Conservation (phyloP, 78 protist genomes). For the Dictyostelium intermedium region DNA sequence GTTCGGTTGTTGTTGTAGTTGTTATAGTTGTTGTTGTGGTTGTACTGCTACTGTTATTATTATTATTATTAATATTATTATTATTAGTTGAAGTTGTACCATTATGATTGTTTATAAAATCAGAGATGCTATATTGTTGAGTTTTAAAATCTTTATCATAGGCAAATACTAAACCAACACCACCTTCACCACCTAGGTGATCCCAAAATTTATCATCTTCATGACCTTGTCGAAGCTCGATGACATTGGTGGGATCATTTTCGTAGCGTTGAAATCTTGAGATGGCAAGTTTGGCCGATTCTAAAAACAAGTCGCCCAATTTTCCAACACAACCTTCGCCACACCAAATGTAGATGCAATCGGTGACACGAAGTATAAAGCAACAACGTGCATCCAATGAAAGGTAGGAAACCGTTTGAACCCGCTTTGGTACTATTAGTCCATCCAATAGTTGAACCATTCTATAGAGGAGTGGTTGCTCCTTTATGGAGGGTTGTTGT, state of each 20-base stretch:
- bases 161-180: slow-evolving; percentile 16
- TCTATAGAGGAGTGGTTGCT: slow-evolving; percentile 15
- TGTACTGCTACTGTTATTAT: background rate
- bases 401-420: background rate
- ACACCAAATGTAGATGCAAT: slow-evolving; percentile 28
- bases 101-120: slow-evolving; percentile 12
- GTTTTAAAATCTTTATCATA: slow-evolving; percentile 22
- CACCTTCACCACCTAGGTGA: slow-evolving; percentile 25
- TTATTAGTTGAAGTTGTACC: background rate
- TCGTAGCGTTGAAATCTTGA: slow-evolving; percentile 45
- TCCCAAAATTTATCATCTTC: slow-evolving; percentile 57
- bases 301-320: background rate
- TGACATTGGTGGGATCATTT: background rate
- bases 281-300: slow-evolving; percentile 37
- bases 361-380: slow-evolving; percentile 18
- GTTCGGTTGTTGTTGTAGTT: background rate
- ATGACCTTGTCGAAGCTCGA: slow-evolving; percentile 37
- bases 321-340: slow-evolving; percentile 42
- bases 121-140: background rate
- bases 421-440: slow-evolving; percentile 26
- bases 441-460: slow-evolving; percentile 55
- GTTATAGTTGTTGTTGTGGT: slow-evolving; percentile 38
- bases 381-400: slow-evolving; percentile 65
- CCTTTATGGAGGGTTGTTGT: background rate
- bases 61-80: background rate